A percentile compares a stretch with the other conserved stretches of the same genome.
Conservation (phyloP, 345 rosid genomes). For the Lepidium sativum region DNA sequence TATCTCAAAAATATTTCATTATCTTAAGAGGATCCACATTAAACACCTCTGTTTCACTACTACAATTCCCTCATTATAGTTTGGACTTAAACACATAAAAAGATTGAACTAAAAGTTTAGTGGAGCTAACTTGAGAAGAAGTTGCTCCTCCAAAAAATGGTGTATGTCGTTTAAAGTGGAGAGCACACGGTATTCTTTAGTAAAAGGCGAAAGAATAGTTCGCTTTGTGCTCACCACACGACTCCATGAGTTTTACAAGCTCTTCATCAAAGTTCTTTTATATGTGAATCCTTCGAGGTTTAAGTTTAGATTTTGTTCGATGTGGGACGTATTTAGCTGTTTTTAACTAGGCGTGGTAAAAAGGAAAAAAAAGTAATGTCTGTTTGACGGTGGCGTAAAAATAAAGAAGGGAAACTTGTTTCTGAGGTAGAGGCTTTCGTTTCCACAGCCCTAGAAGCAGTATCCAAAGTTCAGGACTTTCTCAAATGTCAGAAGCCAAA, state of each 20-base stretch:
- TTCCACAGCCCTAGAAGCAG: not conserved
- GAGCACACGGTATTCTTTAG: constrained; percentile 48
- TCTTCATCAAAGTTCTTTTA: not conserved
- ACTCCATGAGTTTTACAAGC: not conserved
- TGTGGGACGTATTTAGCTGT: not conserved
- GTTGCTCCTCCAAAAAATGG: constrained; percentile 18
- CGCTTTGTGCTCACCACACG: constrained; percentile 32
- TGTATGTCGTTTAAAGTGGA: not conserved
- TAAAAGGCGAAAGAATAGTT: constrained; percentile 61
- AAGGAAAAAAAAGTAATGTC: not conserved
- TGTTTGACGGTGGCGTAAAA: not conserved
- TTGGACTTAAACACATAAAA: too few species aligned
- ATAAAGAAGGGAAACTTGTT: not conserved
- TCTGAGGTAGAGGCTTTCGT: not conserved
- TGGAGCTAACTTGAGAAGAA: not conserved
- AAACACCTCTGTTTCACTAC: too few species aligned
- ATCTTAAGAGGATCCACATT: too few species aligned
- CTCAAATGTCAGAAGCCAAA: not conserved
- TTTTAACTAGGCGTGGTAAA: not conserved
- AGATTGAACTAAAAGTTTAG: not conserved
- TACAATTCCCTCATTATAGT: too few species aligned
- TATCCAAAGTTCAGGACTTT: not conserved
- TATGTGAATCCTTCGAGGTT: not conserved
- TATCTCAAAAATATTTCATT: too few species aligned
- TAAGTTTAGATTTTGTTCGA: not conserved